These are phyloP conservation scores for Barnettozyma botsteinii DNA, from an alignment of 805 yeast species.

Conservation along the genomic window DNA sequence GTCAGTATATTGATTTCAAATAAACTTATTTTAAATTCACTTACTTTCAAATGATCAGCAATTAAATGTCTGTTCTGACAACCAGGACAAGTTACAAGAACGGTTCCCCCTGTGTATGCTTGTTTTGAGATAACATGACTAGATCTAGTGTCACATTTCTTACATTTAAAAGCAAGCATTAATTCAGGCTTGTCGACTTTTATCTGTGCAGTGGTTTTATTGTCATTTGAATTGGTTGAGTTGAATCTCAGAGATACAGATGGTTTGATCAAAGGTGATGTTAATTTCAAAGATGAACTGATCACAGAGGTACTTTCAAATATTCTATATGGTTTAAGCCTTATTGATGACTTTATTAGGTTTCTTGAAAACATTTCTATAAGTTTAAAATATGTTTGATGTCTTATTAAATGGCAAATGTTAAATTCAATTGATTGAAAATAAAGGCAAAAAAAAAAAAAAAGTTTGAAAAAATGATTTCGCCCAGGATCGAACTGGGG, in stretches of 20 bases:
- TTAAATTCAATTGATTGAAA: not conserved
- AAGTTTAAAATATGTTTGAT: too few species aligned
- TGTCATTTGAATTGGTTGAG: conserved; percentile 10
- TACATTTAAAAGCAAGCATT: conserved; percentile 90
- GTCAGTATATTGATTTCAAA: conserved; percentile 6
- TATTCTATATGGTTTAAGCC: not conserved
- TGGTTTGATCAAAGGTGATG: not conserved
- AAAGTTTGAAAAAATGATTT: conserved; percentile 56
- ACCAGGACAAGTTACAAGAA: conserved; percentile 85
- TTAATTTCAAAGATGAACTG: not conserved
- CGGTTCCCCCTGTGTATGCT: conserved; percentile 83
- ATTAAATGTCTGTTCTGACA: conserved; percentile 85
- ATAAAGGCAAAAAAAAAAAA: conserved; percentile 2
- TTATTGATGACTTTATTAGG: not conserved
- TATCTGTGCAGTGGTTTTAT: conserved; percentile 25
- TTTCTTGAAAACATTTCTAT: conserved; percentile 1
- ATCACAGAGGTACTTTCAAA: not conserved
- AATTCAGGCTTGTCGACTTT: conserved; percentile 72
- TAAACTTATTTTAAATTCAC: too few species aligned
- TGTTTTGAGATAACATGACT: conserved; percentile 90
- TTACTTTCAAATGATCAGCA: conserved; percentile 71
- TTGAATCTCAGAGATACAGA: conserved; percentile 9
- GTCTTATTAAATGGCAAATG: not conserved
- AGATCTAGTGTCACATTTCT: conserved; percentile 76
- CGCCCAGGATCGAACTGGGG: conserved; percentile 99